Evolutionary conservation across 1,139 yeast species (phyloP), one percentile per base, ranked within the genome.

Genomic region (Saccharomyces hybrid): DNA sequence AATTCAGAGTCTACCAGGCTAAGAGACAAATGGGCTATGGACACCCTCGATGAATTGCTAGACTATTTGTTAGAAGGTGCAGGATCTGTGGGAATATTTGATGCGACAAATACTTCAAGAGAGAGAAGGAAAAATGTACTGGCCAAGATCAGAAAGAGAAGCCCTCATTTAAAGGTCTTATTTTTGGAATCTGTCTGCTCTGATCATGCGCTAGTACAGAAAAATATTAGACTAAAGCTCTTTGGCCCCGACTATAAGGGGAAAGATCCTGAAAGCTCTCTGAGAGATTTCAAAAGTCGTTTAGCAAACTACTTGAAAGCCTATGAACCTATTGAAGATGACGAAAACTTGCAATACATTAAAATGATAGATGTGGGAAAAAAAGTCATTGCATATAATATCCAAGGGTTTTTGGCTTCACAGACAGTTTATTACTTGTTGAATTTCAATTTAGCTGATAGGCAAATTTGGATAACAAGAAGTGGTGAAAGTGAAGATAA

Each of bases 361-460:
- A 90, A 93, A 72, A 90, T 93, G 95, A 89, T 93, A 57, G 93
- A 93, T 70, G 97, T 91, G 7, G 98, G 98, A 5, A 84, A 88
- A 63, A 93, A 93, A 69, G 90, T 91, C 48, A 96, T 90, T 48
- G 87, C 97, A 52, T 90, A 85, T 69, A 89, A 90, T 67, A 88
- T 91, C 55, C 89, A 88, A 64, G 98, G 98, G 0, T 93, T 89
- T 65, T 75, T 93, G 54, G 91, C 97, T 0, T 93, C 97, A 1
- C 98, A 93, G 68, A 88, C 96, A 1, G 88, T 91, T 49, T 91
- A 88, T 68, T 93, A 90, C 73, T 74, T 93, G 61, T 77, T 93
- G 60, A 93, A 93, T 69, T 91, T 93, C 78, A 93, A 93, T 67
- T 76, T 93, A 47, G 82, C 88, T 56, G 96, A 89, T 68, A 80